A percentile compares a stretch with the other conserved stretches of the same genome.
phyloP scores from a whole-genome alignment of 2,329 filamentous ascomycete species.

The Ceratocystis cacaofunesta region DNA sequence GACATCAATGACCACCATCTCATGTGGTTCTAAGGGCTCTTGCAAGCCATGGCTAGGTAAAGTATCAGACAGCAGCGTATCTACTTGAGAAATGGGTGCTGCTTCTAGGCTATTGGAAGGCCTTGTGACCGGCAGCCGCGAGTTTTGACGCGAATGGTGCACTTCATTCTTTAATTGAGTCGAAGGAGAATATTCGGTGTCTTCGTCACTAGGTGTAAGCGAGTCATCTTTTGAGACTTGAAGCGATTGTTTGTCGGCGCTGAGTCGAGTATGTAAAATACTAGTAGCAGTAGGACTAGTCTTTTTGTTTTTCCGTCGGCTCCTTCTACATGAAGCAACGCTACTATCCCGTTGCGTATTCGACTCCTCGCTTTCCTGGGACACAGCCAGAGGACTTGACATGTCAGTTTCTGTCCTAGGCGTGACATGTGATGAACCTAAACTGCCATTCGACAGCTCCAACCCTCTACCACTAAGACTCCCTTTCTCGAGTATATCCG shows the following conservation, averaged over 20 bases:
- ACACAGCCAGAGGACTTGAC: not conserved
- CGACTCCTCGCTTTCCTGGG: not conserved
- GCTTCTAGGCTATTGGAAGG: not conserved
- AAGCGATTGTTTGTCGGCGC: not conserved
- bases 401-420: too few relatives aligned
- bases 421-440: not conserved
- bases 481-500: not conserved
- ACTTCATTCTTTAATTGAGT: not conserved
- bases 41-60: not conserved
- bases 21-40: not conserved
- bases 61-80: not conserved
- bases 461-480: too few relatives aligned
- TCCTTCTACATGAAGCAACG: not conserved
- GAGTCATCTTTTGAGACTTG: not conserved
- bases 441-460: too few relatives aligned
- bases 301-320: too few relatives aligned
- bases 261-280: not conserved
- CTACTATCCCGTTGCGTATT: not conserved
- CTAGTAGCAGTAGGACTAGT: not conserved
- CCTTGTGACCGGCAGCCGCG: not conserved
- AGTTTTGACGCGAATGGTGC: not conserved
- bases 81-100: not conserved
- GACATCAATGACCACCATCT: not conserved
- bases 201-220: not conserved
- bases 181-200: not conserved